Conservation (phyloP, 805 yeast genomes). For the Kuraishia ogatae region DNA sequence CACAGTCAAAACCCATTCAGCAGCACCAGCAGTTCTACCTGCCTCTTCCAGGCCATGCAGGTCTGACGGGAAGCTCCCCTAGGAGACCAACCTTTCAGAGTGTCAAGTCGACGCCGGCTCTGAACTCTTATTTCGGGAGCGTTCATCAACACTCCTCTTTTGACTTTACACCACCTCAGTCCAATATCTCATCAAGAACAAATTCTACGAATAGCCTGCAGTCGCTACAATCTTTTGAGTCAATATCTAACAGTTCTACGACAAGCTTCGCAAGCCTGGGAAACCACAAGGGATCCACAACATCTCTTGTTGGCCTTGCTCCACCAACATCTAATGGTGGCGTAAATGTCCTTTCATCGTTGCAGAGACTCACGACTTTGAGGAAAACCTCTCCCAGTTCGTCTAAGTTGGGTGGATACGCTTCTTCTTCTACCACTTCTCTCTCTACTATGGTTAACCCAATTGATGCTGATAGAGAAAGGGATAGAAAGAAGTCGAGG, state of each 20-base stretch:
- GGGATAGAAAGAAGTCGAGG: conserved; percentile 30
- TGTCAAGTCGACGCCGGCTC: conserved; percentile 15
- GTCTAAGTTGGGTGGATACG: conserved; percentile 16
- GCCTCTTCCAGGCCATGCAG: conserved; percentile 1
- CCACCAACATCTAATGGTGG: not conserved
- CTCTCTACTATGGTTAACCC: conserved; percentile 18
- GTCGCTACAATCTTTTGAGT: conserved; percentile 21
- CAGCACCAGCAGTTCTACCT: conserved; percentile 6
- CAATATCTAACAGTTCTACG: conserved; percentile 17
- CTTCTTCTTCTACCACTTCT: conserved; percentile 5
- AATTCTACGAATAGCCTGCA: conserved; percentile 14
- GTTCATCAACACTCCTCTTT: not conserved
- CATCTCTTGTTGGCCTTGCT: not conserved
- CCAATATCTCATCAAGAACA: conserved; percentile 21
- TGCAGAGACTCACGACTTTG: conserved; percentile 59
- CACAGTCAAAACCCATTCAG: conserved; percentile 6
- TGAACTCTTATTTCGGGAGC: conserved; percentile 11
- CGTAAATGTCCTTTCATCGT: conserved; percentile 33
- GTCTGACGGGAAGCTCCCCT: not conserved
- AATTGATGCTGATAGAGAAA: conserved; percentile 25
- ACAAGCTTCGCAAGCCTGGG: conserved; percentile 7
- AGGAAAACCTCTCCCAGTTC: conserved; percentile 16
- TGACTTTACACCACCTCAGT: conserved; percentile 19
- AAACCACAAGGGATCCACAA: not conserved
- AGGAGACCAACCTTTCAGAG: conserved; percentile 10